Percentiles rank a stretch among this genome's conserved stretches.
phyloP scores from a whole-genome alignment of 331 rosid species.

The Dryas integrifolia region DNA sequence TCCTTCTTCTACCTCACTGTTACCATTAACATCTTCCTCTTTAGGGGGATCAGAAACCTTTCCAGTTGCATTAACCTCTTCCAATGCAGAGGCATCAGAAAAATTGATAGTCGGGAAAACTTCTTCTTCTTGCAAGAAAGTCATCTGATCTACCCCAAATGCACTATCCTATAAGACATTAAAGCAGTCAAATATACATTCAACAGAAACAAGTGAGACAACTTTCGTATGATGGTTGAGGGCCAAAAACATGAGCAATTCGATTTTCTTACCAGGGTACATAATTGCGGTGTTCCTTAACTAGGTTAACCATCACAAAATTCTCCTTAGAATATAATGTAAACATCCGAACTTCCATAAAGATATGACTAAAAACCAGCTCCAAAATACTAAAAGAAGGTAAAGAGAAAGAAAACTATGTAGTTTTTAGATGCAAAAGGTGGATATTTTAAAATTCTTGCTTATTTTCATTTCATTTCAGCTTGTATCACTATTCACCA shows the following conservation, averaged over 20 bases:
- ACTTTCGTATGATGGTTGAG: neutral
- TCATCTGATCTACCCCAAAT: slow-evolving; percentile 70
- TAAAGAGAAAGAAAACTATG: neutral
- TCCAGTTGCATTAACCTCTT: slow-evolving; percentile 46
- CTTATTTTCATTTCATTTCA: neutral
- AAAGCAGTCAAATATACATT: slow-evolving; percentile 26
- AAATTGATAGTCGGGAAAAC: slow-evolving; percentile 47
- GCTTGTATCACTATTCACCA: neutral
- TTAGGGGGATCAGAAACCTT: slow-evolving; percentile 30
- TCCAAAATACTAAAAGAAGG: neutral
- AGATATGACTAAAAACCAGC: neutral
- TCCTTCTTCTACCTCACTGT: slow-evolving; percentile 31
- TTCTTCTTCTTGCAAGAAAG: slow-evolving; percentile 81
- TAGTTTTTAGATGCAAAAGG: slow-evolving; percentile 2
- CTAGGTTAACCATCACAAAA: neutral
- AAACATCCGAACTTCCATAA: neutral
- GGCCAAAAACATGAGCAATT: neutral
- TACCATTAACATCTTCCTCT: slow-evolving; percentile 40
- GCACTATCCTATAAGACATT: slow-evolving; percentile 49
- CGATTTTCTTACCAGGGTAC: neutral
- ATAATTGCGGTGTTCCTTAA: neutral
- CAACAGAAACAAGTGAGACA: neutral
- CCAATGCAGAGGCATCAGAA: slow-evolving; percentile 40
- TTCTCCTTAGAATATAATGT: neutral
- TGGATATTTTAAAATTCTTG: neutral